A percentile compares a stretch with the other conserved stretches of the same genome.
Conservation (phyloP, 208 protist species). For the Trichomonas tenax region DNA sequence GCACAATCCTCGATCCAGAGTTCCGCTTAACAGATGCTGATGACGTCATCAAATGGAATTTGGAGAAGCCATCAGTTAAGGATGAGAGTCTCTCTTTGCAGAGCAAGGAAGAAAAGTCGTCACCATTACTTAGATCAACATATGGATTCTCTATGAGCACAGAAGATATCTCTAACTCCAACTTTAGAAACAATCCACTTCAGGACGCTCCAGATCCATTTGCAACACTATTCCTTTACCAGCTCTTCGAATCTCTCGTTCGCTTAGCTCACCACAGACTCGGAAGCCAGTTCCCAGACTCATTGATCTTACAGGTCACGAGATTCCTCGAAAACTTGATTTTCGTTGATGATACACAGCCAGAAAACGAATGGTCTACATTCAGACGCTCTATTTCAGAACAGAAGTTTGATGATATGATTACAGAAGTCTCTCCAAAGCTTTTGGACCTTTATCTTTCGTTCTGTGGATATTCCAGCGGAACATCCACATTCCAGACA, state of each 20-base stretch:
- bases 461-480: background rate
- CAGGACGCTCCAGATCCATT: background rate
- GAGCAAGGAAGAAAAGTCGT: background rate
- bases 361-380: background rate
- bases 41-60: background rate
- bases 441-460: background rate
- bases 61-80: background rate
- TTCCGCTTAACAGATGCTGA: background rate
- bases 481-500: background rate
- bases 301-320: background rate
- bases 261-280: background rate
- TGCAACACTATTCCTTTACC: background rate
- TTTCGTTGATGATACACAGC: background rate
- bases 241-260: background rate
- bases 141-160: background rate
- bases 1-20: background rate
- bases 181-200: background rate
- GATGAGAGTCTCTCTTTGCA: too few relatives aligned
- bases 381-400: background rate
- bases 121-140: background rate
- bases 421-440: background rate
- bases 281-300: background rate
- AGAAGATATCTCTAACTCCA: too few relatives aligned
- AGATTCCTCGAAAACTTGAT: slow-evolving; percentile 1
- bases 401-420: background rate